Evolutionary conservation across 1,284 basidiomycete species (phyloP), one percentile per base, ranked within the genome.

Genomic region (Cutaneotrichosporon curvatum): DNA sequence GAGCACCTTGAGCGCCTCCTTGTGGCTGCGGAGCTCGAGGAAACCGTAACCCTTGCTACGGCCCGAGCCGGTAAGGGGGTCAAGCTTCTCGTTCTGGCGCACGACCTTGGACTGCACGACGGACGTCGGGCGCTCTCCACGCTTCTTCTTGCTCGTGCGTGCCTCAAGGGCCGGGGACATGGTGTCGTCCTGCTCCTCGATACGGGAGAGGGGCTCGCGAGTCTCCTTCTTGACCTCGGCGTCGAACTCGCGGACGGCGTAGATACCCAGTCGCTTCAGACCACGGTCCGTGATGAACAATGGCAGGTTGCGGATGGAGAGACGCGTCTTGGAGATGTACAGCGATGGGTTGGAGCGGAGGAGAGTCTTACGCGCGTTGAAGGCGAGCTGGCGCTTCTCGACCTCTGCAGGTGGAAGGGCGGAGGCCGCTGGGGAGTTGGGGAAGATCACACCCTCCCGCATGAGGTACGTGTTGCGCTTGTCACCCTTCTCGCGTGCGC

Each of bases 381-480:
- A 94, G 0, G 88, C 87, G 30, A 76, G 75, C 25, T 84, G 81
- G 20, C 91, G 84, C 47, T 85, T 83, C 68, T 91, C 86, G 38
- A 95, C 70, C 56, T 95, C 91, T 10, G 80, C 75, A 1, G 80
- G 70, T 7, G 81, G 75, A 3, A 96, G 75, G 0, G 75, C 74
- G 32, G 78, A 78, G 0, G 89, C 85, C 3, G 84, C 84, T 2
- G 87, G 82, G 1, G 83, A 81, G 61, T 85, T 89, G 1, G 89
- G 85, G 59, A 91, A 78, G 56, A 95, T 86, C 30, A 92, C 91
- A 74, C 91, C 95, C 79, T 99, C 95, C 19, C 88, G 81, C 61
- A 99, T 80, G 44, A 99, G 79, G 71, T 97, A 97, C 58, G 95
- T 82, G 68, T 97, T 96, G 18, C 94, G 81, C 72, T 95, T 95